Percentiles rank a stretch among this genome's conserved stretches.
phyloP scores from a whole-genome alignment of 2,329 filamentous ascomycete genomes.

The Fusarium sp. region DNA sequence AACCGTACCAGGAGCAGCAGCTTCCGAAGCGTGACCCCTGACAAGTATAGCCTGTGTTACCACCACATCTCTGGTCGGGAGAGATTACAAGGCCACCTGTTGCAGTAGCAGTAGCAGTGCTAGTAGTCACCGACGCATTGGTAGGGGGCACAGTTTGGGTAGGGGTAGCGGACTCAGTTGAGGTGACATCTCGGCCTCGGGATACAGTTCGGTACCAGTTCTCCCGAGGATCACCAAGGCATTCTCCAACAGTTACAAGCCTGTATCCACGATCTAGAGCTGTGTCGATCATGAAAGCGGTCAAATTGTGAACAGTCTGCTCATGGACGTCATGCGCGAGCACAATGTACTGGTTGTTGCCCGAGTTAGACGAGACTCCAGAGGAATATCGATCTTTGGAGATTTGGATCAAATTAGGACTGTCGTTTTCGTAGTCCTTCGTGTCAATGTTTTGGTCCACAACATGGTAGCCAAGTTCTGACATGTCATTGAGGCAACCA shows the following conservation, averaged over 20 bases:
- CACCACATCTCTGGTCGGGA: slow-evolving; percentile 55
- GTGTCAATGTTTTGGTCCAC: slow-evolving; percentile 71
- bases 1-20: slow-evolving; percentile 59
- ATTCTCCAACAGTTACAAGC: slow-evolving; percentile 68
- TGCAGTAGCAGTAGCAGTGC: slow-evolving; percentile 34
- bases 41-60: slow-evolving; percentile 52
- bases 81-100: slow-evolving; percentile 46
- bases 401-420: slow-evolving; percentile 61
- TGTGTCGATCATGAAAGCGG: slow-evolving; percentile 57
- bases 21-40: slow-evolving; percentile 52
- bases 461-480: slow-evolving; percentile 65
- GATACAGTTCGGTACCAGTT: slow-evolving; percentile 64
- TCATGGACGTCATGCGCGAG: slow-evolving; percentile 66
- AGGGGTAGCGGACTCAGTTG: slow-evolving; percentile 14
- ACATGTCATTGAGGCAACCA: slow-evolving; percentile 55
- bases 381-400: slow-evolving; percentile 56
- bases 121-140: slow-evolving; percentile 23
- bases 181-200: slow-evolving; percentile 23
- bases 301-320: slow-evolving; percentile 59
- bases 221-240: slow-evolving; percentile 63
- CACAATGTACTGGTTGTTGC: slow-evolving; percentile 58
- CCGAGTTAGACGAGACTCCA: slow-evolving; percentile 51
- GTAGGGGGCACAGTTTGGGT: slow-evolving; percentile 26
- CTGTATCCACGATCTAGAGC: slow-evolving; percentile 57
- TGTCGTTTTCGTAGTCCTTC: slow-evolving; percentile 68